Conservation (phyloP, 139 green algal genomes). For the Coelastrella sp. region DNA sequence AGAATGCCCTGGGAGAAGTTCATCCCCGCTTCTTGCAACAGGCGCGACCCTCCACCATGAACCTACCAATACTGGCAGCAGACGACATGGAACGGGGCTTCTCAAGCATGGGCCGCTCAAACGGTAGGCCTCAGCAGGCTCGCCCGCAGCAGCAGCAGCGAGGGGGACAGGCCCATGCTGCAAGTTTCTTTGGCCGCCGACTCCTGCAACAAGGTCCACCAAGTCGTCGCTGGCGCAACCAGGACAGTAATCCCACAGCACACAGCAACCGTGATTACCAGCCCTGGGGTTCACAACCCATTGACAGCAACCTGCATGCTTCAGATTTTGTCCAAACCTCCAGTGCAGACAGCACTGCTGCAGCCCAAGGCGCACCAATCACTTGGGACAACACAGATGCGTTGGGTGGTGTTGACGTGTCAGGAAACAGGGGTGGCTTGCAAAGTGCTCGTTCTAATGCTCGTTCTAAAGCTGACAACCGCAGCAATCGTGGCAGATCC, state of each 20-base stretch:
- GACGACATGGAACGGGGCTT: neutral
- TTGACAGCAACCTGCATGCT: too few species aligned
- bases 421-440: neutral
- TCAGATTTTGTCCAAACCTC: too few species aligned
- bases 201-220: neutral
- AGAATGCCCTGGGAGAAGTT: neutral
- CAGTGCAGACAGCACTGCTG: too few species aligned
- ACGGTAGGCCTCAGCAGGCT: neutral
- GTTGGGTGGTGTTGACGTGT: too few species aligned
- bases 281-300: neutral
- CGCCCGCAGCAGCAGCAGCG: neutral
- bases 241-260: neutral
- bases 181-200: neutral
- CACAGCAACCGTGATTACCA: neutral
- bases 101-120: too few species aligned
- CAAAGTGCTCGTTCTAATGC: neutral
- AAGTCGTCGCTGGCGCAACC: neutral
- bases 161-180: too few species aligned
- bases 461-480: too few species aligned
- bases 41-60: neutral
- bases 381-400: too few species aligned
- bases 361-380: too few species aligned
- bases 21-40: neutral
- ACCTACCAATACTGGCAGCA: neutral
- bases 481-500: neutral